Percentiles rank a stretch among this genome's conserved stretches.
These are phyloP conservation scores for Ogataea neopini DNA, from an alignment of 805 yeast species.

Conservation along the genomic window DNA sequence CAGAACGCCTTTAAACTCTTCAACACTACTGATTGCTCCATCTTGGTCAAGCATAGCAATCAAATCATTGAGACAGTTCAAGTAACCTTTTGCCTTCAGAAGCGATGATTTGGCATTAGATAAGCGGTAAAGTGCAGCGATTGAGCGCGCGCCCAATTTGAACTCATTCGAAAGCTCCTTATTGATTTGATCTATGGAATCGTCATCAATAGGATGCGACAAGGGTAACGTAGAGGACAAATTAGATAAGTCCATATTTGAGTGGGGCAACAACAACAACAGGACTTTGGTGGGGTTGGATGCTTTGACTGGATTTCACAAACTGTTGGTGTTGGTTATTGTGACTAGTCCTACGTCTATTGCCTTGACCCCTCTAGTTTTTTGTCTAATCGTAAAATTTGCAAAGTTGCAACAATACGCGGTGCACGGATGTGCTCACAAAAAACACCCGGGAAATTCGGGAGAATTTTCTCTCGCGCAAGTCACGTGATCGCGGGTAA, in stretches of 20 bases:
- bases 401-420: too few relatives aligned
- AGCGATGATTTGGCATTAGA: constrained; percentile 54
- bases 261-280: too few relatives aligned
- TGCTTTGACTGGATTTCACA: too few relatives aligned
- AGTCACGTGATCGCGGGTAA: background rate
- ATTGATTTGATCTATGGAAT: constrained; percentile 48
- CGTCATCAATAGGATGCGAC: constrained; percentile 48
- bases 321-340: background rate
- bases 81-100: constrained; percentile 56
- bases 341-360: background rate
- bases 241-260: constrained; percentile 61
- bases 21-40: constrained; percentile 30
- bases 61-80: constrained; percentile 61
- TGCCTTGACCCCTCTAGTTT: background rate
- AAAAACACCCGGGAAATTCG: too few relatives aligned
- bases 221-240: constrained; percentile 57
- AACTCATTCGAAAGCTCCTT: constrained; percentile 61
- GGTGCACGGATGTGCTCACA: constrained; percentile 1
- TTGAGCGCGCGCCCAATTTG: constrained; percentile 69
- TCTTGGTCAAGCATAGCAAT: constrained; percentile 22
- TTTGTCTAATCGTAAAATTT: background rate
- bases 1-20: constrained; percentile 40
- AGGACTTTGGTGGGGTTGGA: background rate
- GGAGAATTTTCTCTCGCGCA: too few relatives aligned
- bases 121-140: constrained; percentile 63